Conservation (phyloP, 225 moss, liverwort and hornwort genomes). For the Straminergon stramineum region DNA sequence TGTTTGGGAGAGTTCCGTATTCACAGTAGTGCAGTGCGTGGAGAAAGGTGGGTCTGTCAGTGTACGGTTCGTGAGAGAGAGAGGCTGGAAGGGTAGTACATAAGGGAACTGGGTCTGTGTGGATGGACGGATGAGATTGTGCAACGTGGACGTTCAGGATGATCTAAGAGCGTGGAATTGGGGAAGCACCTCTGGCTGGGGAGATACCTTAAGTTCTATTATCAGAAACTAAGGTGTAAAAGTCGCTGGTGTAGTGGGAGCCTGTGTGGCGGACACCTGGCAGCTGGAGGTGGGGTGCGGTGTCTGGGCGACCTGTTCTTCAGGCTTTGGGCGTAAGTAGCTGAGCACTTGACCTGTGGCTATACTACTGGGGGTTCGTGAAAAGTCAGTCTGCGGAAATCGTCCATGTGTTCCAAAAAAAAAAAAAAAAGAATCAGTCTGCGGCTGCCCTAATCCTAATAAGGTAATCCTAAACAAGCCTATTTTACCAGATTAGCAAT, state of each 20-base stretch:
- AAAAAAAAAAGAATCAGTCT: too few species aligned
- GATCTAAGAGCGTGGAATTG: too few species aligned
- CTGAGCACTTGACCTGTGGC: not conserved
- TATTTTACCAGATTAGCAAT: too few species aligned
- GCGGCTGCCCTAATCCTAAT: too few species aligned
- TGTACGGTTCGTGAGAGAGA: too few species aligned
- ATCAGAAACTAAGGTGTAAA: too few species aligned
- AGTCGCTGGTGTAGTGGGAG: not conserved
- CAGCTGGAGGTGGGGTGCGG: not conserved
- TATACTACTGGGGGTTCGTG: not conserved
- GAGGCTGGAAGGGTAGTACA: not conserved
- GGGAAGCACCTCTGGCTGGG: not conserved
- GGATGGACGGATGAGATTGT: not conserved
- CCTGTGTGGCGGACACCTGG: not conserved
- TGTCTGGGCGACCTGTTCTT: not conserved
- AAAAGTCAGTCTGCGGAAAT: too few species aligned
- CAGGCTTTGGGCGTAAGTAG: not conserved
- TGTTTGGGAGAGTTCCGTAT: not conserved
- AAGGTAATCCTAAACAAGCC: too few species aligned
- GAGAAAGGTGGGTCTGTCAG: not conserved
- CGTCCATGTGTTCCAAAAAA: too few species aligned
- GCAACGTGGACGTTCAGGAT: slow-evolving; percentile 14
- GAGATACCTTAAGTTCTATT: not conserved
- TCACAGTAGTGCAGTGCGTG: not conserved
- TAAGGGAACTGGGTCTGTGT: not conserved